Base-by-base conservation (phyloP, 176 grass and related monocot genomes). In the Oryza coarctata region DNA sequence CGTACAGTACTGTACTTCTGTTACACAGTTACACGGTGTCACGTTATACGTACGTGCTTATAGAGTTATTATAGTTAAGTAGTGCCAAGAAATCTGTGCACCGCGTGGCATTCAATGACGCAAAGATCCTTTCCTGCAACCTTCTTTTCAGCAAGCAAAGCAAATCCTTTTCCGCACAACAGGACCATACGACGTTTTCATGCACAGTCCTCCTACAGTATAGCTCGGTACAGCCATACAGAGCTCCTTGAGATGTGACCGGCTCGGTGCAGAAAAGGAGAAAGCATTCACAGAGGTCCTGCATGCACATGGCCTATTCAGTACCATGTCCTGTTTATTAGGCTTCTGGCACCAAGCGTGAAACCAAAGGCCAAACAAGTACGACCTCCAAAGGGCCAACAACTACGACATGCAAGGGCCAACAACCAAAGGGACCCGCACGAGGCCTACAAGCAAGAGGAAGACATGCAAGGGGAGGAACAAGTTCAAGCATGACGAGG, bases 401-500 rank as follows among this genome's bases (percentile, higher is more conserved):
- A 73, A 50, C 31, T 73, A 9, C 32, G 9, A n/a, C n/a, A n/a
- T n/a, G n/a, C n/a, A n/a, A n/a, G n/a, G n/a, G n/a, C n/a, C n/a
- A n/a, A n/a, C 70, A 82, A 73, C 58, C 57, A 64, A 6, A 22
- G 70, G 3, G 38, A n/a, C 25, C 34, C 34, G 25, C 70, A 25
- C 65, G 10, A 36, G 29, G 44, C 33, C 38, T 28, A 15, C 63
- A 33, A 33, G 14, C 67, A 81, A 81, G 50, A 66, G 30, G 1
- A 68, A 23, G 45, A 15, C 65, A 3, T 17, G 31, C 57, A 73
- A 23, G 57, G 36, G 35, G 0, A 45, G 57, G 38, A 38, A 45
- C 57, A 83, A 83, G 70, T 83, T 83, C 60, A 74, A 49, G 70
- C 40, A 83, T 26, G 80, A 83, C 27, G 80, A 83, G 70, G 27